Evolutionary conservation across 1,284 basidiomycete species (phyloP), one percentile per base, ranked within the genome.

Genomic region (Ustilago hordei): DNA sequence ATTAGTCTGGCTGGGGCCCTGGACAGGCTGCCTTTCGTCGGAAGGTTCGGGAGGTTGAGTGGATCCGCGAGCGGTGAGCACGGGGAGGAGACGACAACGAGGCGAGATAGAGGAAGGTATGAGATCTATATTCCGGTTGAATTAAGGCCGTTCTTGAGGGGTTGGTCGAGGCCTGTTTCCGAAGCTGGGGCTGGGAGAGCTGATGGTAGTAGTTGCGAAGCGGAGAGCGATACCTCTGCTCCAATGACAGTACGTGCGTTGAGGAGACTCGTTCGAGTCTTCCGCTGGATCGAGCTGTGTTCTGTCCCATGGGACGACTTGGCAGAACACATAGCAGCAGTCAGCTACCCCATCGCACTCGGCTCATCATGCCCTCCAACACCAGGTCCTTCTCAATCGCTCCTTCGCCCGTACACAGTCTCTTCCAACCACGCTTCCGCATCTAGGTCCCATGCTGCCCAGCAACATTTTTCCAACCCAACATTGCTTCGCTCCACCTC

Each of bases 251-350:
- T 64, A 5, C 2, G 64, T 3, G 43, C 36, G 39, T 11, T 61
- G 48, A 34, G 70, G 12, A 60, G 70, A 15, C 9, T 73, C 5
- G 70, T 75, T 1, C 55, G 73, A 3, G 64, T 61, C 23, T 41
- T 75, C 4, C 38, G 61, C 0, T 75, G 73, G 73, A 1, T 75
- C 2, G 68, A 75, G 19, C 34, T 62, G 38, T 75, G 73, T 36
- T 35, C n/a, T 2, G 58, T 75, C 1, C 68, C 73, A 1, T 75
- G 50, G 52, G 73, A 75, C 31, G 73, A 75, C 58, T 31, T 75
- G 9, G 55, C 73, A 11, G 73, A 75, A 31, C 73, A 75, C n/a
- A 59, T 75, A 0, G 68, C 73, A 7, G 73, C 73, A 3, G 73
- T 75, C 3, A 60, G 55, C 35, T 68, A 71, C 31, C 68, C 73